Evolutionary conservation across 1,139 yeast genomes (phyloP), one percentile per base, ranked within the genome.

Genomic region (Protomyces macrosporus): DNA sequence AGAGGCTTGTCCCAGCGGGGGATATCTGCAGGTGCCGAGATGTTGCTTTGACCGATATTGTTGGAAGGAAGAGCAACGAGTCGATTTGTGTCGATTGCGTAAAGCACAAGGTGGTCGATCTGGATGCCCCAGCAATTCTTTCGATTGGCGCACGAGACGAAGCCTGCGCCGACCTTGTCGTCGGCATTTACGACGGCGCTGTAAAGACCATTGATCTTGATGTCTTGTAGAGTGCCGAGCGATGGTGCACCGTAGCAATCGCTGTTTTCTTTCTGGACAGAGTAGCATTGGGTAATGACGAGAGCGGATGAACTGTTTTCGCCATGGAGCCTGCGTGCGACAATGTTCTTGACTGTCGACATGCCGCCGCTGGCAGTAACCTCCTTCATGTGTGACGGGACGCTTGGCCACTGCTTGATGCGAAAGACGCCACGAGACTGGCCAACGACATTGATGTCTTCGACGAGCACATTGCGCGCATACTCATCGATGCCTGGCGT

Each of bases 241-340:
- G 56, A 23, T 16, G 56, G 56, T 5, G 45, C 36, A 7, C 56
- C 56, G 9, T 37, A 53, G 39, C 56, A 53, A 35, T 53, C 35
- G 34, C 4, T 5, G 12, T 53, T 53, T 4, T 45, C 14, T 30
- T 39, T 37, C 23, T 23, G 16, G 36, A 53, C 48, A n/a, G 45
- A 34, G 16, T 53, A 53, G 48, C 56, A 53, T 4, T 45, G 35
- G 35, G 35, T 14, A 16, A 53, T 53, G 30, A 14, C 36, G 10
- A 37, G 23, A 3, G 32, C 32, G 12, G 30, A 30, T 7, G 40
- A 35, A 1, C 45, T 34, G 37, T 45, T 23, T 14, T 36, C 45
- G 6, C 48, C 45, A 39, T 45, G 42, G 10, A 39, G 10, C 32
- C 16, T 9, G 35, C 14, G 10, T n/a, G 37, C 35, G 12, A 9